A percentile compares a stretch with the other conserved stretches of the same genome.
These are phyloP conservation scores for Casuarina equisetifolia DNA, from an alignment of 306 rosid genomes.

Conservation along the genomic window DNA sequence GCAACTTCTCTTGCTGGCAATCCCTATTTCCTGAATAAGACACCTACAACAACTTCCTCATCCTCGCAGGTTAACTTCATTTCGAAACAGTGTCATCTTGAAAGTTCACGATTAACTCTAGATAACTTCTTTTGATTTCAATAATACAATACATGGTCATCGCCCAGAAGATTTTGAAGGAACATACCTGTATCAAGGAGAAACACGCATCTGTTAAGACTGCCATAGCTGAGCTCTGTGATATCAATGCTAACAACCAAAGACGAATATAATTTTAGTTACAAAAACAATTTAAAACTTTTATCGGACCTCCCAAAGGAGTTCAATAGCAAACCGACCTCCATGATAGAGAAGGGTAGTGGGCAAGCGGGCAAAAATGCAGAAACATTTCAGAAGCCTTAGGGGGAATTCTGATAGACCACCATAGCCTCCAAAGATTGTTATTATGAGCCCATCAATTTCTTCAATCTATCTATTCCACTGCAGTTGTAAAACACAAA, in stretches of 20 bases:
- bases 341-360: not conserved
- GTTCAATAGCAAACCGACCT: conserved; percentile 13
- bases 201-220: not conserved
- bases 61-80: not conserved
- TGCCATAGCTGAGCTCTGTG: not conserved
- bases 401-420: conserved; percentile 3
- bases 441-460: conserved; percentile 40
- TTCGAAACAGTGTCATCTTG: not conserved
- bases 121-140: not conserved
- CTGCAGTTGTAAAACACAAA: conserved; percentile 44
- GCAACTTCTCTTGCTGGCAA: not conserved
- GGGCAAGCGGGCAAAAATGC: conserved; percentile 8
- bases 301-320: too few species aligned
- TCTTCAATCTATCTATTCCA: conserved; percentile 52
- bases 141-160: not conserved
- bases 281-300: too few species aligned
- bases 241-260: not conserved
- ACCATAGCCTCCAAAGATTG: conserved; percentile 9
- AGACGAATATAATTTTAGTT: not conserved
- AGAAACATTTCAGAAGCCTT: conserved; percentile 20
- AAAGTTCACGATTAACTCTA: not conserved
- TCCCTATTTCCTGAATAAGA: not conserved
- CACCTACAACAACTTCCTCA: not conserved
- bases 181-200: not conserved
- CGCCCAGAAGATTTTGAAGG: not conserved